Percentiles rank a stretch among this genome's conserved stretches.
phyloP scores from a whole-genome alignment of 139 green algal genomes.

The Chlorella sp. region DNA sequence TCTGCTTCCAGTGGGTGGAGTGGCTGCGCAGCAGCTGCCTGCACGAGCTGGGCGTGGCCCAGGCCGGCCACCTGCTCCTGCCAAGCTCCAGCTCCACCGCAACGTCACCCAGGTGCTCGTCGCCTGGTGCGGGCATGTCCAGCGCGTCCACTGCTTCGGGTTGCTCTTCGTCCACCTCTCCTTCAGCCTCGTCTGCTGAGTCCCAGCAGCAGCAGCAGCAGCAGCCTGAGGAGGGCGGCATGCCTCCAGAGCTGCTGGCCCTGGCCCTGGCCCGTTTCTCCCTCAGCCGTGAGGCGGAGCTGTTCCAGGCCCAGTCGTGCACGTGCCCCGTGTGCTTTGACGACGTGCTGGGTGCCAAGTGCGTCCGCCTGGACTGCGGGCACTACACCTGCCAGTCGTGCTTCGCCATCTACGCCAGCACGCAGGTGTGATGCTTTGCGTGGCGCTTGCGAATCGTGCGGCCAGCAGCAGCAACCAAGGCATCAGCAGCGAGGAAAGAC shows the following conservation, averaged over 20 bases:
- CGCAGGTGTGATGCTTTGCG: too few species aligned
- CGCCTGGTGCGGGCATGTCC: neutral
- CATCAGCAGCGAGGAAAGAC: too few species aligned
- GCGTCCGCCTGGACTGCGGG: conserved; percentile 53
- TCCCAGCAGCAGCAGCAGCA: neutral
- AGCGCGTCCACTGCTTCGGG: neutral
- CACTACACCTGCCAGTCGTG: conserved; percentile 74
- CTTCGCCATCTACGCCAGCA: conserved; percentile 35
- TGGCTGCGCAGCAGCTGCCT: conserved; percentile 38
- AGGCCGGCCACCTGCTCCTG: neutral
- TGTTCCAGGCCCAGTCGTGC: conserved; percentile 17
- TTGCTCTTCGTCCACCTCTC: neutral
- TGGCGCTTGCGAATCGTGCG: too few species aligned
- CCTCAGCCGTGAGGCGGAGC: conserved; percentile 7
- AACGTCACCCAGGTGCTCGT: neutral
- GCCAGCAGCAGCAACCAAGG: too few species aligned
- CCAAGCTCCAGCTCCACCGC: neutral
- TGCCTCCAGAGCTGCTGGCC: neutral
- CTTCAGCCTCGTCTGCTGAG: neutral
- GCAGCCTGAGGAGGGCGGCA: neutral
- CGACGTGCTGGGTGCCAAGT: conserved; percentile 40
- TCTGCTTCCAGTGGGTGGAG: conserved; percentile 48
- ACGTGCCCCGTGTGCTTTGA: conserved; percentile 68
- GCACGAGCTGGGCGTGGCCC: conserved; percentile 16
- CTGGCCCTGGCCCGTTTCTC: neutral